Evolutionary conservation across 768 basidiomycete genomes (phyloP), one percentile per base, ranked within the genome.

Genomic region (Psilocybe cyanescens): DNA sequence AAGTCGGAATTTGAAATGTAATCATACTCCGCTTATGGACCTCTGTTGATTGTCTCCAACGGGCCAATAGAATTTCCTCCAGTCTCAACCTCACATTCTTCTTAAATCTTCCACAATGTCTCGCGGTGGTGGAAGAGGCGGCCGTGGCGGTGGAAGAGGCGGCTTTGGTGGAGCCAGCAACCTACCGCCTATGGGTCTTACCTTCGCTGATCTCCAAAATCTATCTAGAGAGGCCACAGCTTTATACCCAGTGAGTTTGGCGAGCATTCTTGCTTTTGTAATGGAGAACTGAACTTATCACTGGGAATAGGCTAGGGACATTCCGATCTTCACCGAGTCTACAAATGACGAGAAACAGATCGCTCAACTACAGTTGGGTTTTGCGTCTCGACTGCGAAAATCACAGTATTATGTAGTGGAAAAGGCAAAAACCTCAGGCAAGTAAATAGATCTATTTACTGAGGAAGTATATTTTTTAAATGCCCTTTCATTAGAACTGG

Each of bases 351-450:
- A 95, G 69, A 85, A 83, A 65, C 79, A 78, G 52, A 86, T 90
- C 53, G 84, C 83, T 55, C 81, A 86, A 58, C 73, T 89, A 54
- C 93, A 94, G 68, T 79, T 83, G 48, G 88, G 85, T 12, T 89
- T 91, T 67, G 81, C 83, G 12, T 65, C 81, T 5, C 83, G 92
- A 37, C 74, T 95, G 57, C 83, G 86, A 63, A 83, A 81, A 57
- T 92, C 91, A 5, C 79, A 83, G 50, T 95, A 93, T 74, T 92
- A 88, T 70, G 78, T 94, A 54, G 85, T 88, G 16, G 91, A 95
- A 73, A 74, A 80, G 41, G 83, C 81, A 9, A 92, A 88, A 74
- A 85, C 89, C 3, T 82, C 80, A 52, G 91, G 81, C 73, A 58
- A 65, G 75, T 63, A 35, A 35, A 24, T 24, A 24, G 33, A 37